Base-by-base conservation (phyloP, 768 basidiomycete genomes). In the Sporobolomyces phaffii region DNA sequence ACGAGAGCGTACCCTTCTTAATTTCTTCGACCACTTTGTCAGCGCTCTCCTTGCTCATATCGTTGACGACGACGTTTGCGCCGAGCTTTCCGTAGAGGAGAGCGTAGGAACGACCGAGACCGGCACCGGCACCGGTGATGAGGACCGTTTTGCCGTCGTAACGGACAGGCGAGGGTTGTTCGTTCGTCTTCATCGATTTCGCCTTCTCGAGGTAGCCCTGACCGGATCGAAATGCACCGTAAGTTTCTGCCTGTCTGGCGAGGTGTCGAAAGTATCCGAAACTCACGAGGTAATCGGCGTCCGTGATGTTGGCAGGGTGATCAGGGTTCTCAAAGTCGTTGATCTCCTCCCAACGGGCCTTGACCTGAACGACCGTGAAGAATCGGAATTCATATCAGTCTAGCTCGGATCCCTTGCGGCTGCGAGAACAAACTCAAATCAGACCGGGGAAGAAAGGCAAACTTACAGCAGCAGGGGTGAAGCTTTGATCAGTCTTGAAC, bases 51-150 rank as follows among this genome's bases (percentile, higher is more conserved):
- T 87, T 87, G 76, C 83, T 91, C 51, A 97, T 87, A 74, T 99
- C 96, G 76, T 98, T 99, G 47, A 98, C 85, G 49, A 98, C 89
- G 36, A 99, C 89, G 73, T 96, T 96, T 14, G 91, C 94, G n/a
- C 96, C 94, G 13, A 93, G 85, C 60, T 84, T 85, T 29, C 83
- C 89, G 75, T 88, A 98, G 89, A 97, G 89, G 47, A 87, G 82
- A 0, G 96, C 89, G 75, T 98, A 96, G 2, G 85, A 84, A 33
- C 96, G 86, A 22, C 96, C 96, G 34, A 99, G 85, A 58, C 94
- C 96, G 31, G 88, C 90, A 45, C 94, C 94, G 10, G 92, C 90
- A 43, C 94, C 96, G 3, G 96, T 98, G 72, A 98, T 83, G 73
- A 99, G 86, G 65, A 89, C 89, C 15, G 91, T 94, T 80, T 97